Percentiles rank a stretch among this genome's conserved stretches.
These are phyloP conservation scores for Triangularia verruculosa DNA, from an alignment of 2,329 filamentous ascomycete species.

Conservation along the genomic window DNA sequence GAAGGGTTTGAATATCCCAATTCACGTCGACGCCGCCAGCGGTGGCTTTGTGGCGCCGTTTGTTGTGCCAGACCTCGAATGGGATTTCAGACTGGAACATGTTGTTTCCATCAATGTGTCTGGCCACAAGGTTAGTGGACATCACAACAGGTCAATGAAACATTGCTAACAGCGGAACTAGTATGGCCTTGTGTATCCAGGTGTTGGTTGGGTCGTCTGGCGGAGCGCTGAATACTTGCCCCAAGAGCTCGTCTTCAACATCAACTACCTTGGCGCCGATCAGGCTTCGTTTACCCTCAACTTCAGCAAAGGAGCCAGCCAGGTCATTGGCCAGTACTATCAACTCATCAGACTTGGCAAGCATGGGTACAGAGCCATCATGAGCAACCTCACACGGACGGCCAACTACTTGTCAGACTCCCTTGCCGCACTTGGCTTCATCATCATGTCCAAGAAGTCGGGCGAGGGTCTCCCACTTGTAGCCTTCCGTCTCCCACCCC, in stretches of 20 bases:
- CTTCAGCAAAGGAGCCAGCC: conserved; percentile 92
- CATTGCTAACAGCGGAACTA: conserved; percentile 24
- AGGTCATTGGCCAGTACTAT: conserved; percentile 97
- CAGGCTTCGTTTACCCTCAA: conserved; percentile 96
- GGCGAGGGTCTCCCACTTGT: conserved; percentile 84
- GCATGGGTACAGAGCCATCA: conserved; percentile 84
- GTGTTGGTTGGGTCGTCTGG: conserved; percentile 94
- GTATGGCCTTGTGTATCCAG: conserved; percentile 73
- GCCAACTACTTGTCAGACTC: conserved; percentile 80
- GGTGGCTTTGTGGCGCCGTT: conserved; percentile 94
- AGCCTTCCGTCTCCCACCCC: conserved; percentile 71
- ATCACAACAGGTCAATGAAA: not conserved
- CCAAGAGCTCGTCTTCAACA: conserved; percentile 94
- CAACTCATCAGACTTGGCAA: conserved; percentile 93
- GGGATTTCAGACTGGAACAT: conserved; percentile 96
- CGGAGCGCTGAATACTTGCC: conserved; percentile 78
- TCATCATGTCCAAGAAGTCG: conserved; percentile 79
- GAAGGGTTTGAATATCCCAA: conserved; percentile 73
- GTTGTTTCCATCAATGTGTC: conserved; percentile 94
- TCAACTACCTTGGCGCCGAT: conserved; percentile 96
- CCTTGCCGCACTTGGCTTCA: conserved; percentile 72
- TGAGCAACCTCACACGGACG: conserved; percentile 83
- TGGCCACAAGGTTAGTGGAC: conserved; percentile 58
- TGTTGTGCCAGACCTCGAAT: conserved; percentile 75
- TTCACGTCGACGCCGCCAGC: conserved; percentile 90